phyloP scores from a whole-genome alignment of 176 grass and related monocot species.

The Microstegium vimineum region DNA sequence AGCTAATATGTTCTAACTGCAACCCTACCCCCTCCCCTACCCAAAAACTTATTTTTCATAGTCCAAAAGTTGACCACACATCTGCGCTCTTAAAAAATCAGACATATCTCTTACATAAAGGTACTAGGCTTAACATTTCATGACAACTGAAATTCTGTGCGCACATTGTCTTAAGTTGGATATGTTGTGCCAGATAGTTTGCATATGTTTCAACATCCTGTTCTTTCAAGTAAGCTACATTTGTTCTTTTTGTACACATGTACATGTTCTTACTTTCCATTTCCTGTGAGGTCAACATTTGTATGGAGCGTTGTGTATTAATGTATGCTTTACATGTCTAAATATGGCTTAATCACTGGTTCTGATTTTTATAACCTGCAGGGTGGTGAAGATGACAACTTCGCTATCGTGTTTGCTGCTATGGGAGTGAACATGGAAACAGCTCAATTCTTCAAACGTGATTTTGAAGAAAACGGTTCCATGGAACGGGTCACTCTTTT shows the following conservation, averaged over 20 bases:
- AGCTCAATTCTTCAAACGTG: constrained; percentile 98
- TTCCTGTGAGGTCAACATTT: neutral
- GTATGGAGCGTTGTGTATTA: neutral
- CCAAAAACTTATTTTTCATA: neutral
- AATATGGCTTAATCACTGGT: neutral
- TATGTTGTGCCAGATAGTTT: neutral
- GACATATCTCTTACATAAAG: neutral
- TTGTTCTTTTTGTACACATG: neutral
- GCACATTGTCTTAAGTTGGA: neutral
- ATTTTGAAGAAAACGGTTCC: constrained; percentile 99
- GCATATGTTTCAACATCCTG: neutral
- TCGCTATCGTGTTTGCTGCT: constrained; percentile 99
- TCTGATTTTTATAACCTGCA: constrained; percentile 25
- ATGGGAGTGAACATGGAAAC: constrained; percentile 99
- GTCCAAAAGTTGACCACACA: neutral
- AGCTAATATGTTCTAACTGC: neutral
- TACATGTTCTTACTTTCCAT: neutral
- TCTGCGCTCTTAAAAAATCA: neutral
- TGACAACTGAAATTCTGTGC: neutral
- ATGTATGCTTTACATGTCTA: neutral
- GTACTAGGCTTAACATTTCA: neutral
- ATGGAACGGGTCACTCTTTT: constrained; percentile 99
- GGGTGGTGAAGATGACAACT: constrained; percentile 92
- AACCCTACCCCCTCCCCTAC: neutral
- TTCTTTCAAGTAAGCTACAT: neutral